Evolutionary conservation across 2,329 filamentous ascomycete genomes (phyloP), one percentile per base, ranked within the genome.

Genomic region (Aspergillus amoenus): DNA sequence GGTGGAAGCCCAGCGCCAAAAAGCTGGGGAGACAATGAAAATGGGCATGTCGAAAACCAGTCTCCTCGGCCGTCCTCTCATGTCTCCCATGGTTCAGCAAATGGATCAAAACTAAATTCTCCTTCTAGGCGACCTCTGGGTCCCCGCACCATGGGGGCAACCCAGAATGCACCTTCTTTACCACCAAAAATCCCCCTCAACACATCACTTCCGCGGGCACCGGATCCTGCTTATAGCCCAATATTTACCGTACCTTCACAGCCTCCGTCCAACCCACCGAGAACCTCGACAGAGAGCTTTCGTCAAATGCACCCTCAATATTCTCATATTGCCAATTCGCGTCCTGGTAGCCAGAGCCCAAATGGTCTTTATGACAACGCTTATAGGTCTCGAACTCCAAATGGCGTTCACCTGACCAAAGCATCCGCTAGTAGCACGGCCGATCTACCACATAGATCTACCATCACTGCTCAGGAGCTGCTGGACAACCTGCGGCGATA

Each of bases 381-480:
- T 2, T 79, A 79, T 57, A 68, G 77, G 44, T 76, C 78, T 40
- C 67, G 66, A 21, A 79, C 78, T 4, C 76, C 76, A 12, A 78
- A 77, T 62, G 76, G 73, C 51, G 48, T 74, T 41, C 65, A 76
- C 59, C 60, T 70, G 53, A 61, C 70, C 55, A 66, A 74, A 68
- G 67, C 76, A 40, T 57, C 70, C 65, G 65, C 74, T 71, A 73
- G 77, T 75, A 69, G 73, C 75, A 67, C 79, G 59, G 61, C 75
- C 61, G 69, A 84, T 55, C 81, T 78, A 64, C 81, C 76, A 60
- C 86, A 70, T 70, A 88, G 72, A 69, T 81, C 73, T 69, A 84
- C 77, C 71, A 88, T 96, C 41, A 85, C 83, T 3, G 84, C 89
- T 0, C 82, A 89, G 56, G 85, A 88, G 53, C 80, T 99, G 1